phyloP scores from a whole-genome alignment of 192 early-diverging fungal genomes.

The Lunasporangiospora selenospora region DNA sequence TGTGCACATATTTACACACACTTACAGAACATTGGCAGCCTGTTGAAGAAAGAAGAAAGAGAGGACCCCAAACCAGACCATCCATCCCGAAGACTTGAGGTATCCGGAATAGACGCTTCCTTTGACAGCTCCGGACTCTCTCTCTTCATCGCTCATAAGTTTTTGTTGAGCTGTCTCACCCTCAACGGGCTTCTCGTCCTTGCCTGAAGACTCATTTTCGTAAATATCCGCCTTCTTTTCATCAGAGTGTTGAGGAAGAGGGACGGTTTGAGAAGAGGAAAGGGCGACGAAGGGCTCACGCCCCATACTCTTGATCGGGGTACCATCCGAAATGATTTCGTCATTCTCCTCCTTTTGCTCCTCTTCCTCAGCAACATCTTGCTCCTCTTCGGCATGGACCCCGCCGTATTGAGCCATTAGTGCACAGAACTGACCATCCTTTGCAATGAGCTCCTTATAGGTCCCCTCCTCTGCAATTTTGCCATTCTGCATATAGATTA shows the following conservation, averaged over 20 bases:
- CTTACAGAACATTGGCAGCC: constrained; percentile 45
- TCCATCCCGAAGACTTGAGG: constrained; percentile 19
- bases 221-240: constrained; percentile 3
- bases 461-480: constrained; percentile 69
- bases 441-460: constrained; percentile 69
- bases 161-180: no score
- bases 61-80: constrained; percentile 11
- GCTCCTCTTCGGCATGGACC: constrained; percentile 43
- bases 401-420: constrained; percentile 80
- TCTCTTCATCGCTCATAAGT: constrained; percentile 38
- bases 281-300: no score
- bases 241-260: no score
- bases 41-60: constrained; percentile 26
- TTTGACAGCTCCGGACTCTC: constrained; percentile 43
- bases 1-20: no score
- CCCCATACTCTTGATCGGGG: no score
- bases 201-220: constrained; percentile 2
- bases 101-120: constrained; percentile 32
- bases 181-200: neutral
- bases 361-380: neutral
- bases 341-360: neutral
- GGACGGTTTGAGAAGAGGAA: no score
- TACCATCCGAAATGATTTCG: neutral
- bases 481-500: constrained; percentile 79
- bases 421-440: constrained; percentile 63